Evolutionary conservation across 1,284 basidiomycete genomes (phyloP).

Genomic region (Trichosporon sp.): DNA sequence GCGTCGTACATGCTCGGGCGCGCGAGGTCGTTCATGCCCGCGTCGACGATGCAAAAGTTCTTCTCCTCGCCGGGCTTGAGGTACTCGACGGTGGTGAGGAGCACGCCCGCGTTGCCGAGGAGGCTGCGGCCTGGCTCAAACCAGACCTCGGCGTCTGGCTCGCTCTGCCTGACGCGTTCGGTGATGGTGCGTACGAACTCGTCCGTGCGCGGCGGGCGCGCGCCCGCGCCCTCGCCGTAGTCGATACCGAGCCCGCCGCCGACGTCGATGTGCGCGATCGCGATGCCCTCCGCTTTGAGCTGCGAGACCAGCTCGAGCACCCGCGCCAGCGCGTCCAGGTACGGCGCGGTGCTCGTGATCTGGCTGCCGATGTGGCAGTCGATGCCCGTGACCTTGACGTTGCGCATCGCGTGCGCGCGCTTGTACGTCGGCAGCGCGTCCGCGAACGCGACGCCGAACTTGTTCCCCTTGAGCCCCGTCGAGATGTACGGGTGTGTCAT

Average conservation of each 20-base stretch:
- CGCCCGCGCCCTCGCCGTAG: conserved; percentile 12
- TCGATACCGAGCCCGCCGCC: conserved; percentile 16
- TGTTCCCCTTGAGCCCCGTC: conserved; percentile 13
- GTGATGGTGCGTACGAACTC: conserved; percentile 11
- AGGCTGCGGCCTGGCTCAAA: conserved; percentile 15
- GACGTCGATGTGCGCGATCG: conserved; percentile 13
- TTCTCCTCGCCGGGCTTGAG: conserved; percentile 11
- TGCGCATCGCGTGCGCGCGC: background rate
- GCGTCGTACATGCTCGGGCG: conserved; percentile 10
- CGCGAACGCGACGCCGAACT: conserved; percentile 10
- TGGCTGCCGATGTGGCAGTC: conserved; percentile 18
- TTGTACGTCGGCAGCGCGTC: conserved; percentile 9
- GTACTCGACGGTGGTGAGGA: conserved; percentile 11
- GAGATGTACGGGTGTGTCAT: conserved; percentile 13
- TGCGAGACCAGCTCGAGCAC: conserved; percentile 10
- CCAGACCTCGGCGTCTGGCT: conserved; percentile 7
- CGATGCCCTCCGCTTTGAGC: conserved; percentile 7
- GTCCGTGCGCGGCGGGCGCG: background rate
- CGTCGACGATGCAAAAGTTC: conserved; percentile 17
- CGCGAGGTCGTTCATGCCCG: conserved; percentile 16
- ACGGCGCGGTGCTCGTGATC: conserved; percentile 9
- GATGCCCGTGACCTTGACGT: conserved; percentile 6
- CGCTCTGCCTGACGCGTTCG: background rate
- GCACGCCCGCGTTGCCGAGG: conserved; percentile 12
- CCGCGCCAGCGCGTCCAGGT: conserved; percentile 8